Base-by-base conservation (phyloP, 2,329 filamentous ascomycete species). In the Penicillium paneum region DNA sequence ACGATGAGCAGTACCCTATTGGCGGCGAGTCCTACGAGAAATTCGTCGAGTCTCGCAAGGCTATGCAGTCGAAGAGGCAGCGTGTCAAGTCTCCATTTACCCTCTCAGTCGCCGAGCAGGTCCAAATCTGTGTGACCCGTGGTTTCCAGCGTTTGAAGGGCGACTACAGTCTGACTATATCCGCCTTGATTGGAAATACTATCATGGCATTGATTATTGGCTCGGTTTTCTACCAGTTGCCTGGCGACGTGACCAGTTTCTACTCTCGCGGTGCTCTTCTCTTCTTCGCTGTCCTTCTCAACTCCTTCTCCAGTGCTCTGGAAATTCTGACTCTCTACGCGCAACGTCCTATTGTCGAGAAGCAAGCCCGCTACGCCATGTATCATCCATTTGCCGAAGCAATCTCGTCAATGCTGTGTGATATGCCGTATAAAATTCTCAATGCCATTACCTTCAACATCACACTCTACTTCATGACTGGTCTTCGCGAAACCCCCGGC, bases 231-330 rank as follows among this genome's bases (percentile, higher is more conserved):
- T 96, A 83, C 78, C 88, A 95, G 70, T 74, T 95, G 35, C 71
- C 81, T 28, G 67, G 79, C 0, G 79, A 78, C n/a, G 88, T 89
- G 0, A 67, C 72, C 17, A 90, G 86, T 66, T 95, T 96, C 78
- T 95, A 86, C 76, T 82, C 84, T 64, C 85, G 91, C 57, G 89
- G 88, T 60, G 86, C 89, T 41, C 79, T 96, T 24, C 78, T 96
- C 49, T 96, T 96, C 83, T 94, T 96, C 68, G 89, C 90, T 62
- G 86, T 91, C 66, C 78, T 96, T 56, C 86, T 94, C 78, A 95
- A 94, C 71, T 90, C 90, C 43, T 94, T 95, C 67, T 81, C 86
- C 58, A 88, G 85, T 69, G 88, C 88, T 52, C 81, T 94, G 36
- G 90, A 94, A 52, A 65, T 65, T 32, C 43, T 65, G 31, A 65